A percentile compares a stretch with the other conserved stretches of the same genome.
Conservation (phyloP, 108 stramenopile species). For the Nitzschia sp. region DNA sequence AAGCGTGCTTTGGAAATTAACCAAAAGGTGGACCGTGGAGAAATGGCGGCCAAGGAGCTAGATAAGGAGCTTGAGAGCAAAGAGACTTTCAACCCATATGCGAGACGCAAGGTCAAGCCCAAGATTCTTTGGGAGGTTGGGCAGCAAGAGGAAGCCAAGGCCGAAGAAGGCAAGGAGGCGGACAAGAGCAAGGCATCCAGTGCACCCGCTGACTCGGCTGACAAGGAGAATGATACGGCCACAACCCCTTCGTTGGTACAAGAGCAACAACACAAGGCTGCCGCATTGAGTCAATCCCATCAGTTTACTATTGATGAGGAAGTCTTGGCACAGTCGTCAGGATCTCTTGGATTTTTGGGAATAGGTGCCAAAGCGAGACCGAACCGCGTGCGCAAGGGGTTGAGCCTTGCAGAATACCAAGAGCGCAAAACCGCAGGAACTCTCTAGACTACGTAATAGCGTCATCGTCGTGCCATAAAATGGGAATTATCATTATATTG, state of each 20-base stretch:
- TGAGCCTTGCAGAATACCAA: constrained; percentile 74
- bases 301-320: constrained; percentile 80
- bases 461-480: not conserved
- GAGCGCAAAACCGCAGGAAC: constrained; percentile 70
- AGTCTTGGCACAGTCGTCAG: constrained; percentile 56
- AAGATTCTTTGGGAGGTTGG: constrained; percentile 90
- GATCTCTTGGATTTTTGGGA: constrained; percentile 39
- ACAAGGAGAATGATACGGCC: constrained; percentile 19
- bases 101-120: constrained; percentile 84
- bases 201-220: constrained; percentile 24
- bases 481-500: no score
- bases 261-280: constrained; percentile 38
- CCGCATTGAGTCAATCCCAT: constrained; percentile 53
- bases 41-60: constrained; percentile 51
- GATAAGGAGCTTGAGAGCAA: constrained; percentile 45
- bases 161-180: constrained; percentile 53
- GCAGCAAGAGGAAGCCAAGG: constrained; percentile 45
- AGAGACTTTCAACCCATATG: constrained; percentile 71
- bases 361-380: constrained; percentile 41
- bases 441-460: constrained; percentile 28
- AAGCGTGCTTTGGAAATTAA: constrained; percentile 69
- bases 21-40: constrained; percentile 67
- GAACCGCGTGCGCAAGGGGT: constrained; percentile 61
- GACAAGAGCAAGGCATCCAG: constrained; percentile 40
- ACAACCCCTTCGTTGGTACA: constrained; percentile 38